Evolutionary conservation across 345 rosid species (phyloP), one percentile per base, ranked within the genome.

Genomic region (Pistacia vera): DNA sequence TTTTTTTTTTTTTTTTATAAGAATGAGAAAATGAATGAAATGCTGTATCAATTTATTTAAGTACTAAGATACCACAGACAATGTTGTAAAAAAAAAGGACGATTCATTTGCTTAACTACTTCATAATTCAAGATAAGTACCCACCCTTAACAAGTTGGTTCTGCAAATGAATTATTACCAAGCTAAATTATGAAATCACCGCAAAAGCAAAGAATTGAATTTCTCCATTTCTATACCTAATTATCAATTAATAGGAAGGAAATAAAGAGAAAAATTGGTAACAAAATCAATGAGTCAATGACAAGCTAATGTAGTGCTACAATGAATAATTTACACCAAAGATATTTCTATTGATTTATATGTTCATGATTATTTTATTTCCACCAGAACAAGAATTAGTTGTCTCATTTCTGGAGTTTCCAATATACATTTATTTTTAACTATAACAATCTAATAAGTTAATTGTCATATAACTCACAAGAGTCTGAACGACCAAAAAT

Each of bases 401-500:
- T 28, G 55, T 28, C 52, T 66, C 56, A 28, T 51, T 62, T 71
- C 67, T 51, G 35, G 22, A 63, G 4, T 54, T 76, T 55, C 59
- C 25, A 36, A 63, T 67, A 68, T 36, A 56, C 72, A 72, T 52
- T 5, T 51, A 62, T 4, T 35, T 51, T 44, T 12, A 25, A 48
- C 73, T 48, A 8, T 3, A 55, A 63, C 0, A 0, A 49, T 56
- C 30, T 12, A 0, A 30, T 1, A 38, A 44, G 25, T 75, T 61
- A 83, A 68, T 79, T 82, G 71, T 81, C 78, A 61, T 86, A 91
- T 77, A 89, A 75, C 75, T 95, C 96, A 48, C 94, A 93, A n/a
- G 98, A 91, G 68, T 90, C 98, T 8, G 99, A 83, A 72, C 90
- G 88, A 63, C 98, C 96, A 63, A 95, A 90, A 63, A 95, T 56